Conservation (phyloP, 225 moss, liverwort and hornwort genomes). For the Rhytidiadelphus loreus region DNA sequence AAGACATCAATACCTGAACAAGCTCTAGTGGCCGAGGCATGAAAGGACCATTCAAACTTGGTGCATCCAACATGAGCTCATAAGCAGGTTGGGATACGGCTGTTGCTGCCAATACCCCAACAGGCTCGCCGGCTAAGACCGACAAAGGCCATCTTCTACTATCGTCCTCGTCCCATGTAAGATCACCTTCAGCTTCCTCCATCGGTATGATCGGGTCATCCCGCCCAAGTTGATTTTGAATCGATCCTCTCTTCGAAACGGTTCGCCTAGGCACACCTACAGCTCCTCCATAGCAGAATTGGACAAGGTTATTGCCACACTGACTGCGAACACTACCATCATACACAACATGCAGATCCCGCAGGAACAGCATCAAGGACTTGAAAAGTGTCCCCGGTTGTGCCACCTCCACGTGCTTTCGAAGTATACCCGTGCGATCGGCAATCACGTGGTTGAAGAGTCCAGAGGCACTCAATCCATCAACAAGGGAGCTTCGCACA, state of each 20-base stretch:
- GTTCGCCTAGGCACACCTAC: not conserved
- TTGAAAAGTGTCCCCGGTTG: constrained; percentile 84
- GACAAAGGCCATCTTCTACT: constrained; percentile 23
- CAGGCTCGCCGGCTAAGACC: constrained; percentile 75
- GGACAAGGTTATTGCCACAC: constrained; percentile 52
- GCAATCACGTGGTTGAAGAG: constrained; percentile 61
- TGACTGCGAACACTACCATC: constrained; percentile 82
- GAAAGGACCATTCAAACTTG: constrained; percentile 51
- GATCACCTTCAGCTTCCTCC: not conserved
- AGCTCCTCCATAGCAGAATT: constrained; percentile 70
- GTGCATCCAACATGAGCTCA: constrained; percentile 61
- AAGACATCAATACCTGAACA: constrained; percentile 46
- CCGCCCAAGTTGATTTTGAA: constrained; percentile 1
- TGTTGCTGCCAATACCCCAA: constrained; percentile 82
- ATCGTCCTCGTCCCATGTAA: constrained; percentile 24
- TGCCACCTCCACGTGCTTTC: constrained; percentile 62
- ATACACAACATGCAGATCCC: constrained; percentile 56
- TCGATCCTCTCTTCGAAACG: constrained; percentile 7
- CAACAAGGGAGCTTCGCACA: constrained; percentile 56
- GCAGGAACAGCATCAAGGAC: constrained; percentile 63
- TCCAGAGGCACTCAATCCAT: constrained; percentile 66
- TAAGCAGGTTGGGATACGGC: constrained; percentile 83
- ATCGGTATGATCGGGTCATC: not conserved
- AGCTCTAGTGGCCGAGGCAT: constrained; percentile 64
- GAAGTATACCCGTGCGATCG: constrained; percentile 29